Percentiles rank a stretch among this genome's conserved stretches.
These are phyloP conservation scores for Quercus lobata DNA, from an alignment of 331 rosid species.

Conservation along the genomic window DNA sequence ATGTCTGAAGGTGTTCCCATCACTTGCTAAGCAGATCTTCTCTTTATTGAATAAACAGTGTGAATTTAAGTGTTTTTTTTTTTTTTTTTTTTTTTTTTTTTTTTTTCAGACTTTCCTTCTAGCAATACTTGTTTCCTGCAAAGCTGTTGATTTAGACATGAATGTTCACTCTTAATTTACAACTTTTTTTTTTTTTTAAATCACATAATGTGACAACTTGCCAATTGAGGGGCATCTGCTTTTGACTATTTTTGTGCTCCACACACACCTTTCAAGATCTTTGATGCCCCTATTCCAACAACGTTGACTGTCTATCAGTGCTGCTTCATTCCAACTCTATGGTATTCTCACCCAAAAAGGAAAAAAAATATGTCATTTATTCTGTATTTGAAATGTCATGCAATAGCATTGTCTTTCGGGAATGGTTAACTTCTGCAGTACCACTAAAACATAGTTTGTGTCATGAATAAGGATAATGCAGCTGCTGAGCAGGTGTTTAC, in stretches of 20 bases:
- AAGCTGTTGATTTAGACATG: no score
- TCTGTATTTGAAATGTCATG: no score
- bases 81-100: background rate
- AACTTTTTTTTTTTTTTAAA: background rate
- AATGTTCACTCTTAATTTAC: background rate
- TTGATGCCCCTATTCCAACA: background rate
- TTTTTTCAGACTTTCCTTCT: background rate
- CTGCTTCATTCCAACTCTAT: background rate
- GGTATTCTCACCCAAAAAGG: no score
- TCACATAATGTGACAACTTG: background rate
- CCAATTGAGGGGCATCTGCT: background rate
- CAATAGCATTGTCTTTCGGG: no score
- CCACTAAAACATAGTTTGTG: no score
- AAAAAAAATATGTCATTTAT: no score
- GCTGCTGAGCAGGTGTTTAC: no score
- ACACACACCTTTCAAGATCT: background rate
- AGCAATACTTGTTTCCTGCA: no score
- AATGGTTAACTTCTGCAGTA: no score
- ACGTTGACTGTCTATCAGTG: background rate
- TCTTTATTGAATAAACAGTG: conserved; percentile 27
- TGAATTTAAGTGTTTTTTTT: background rate
- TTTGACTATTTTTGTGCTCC: background rate
- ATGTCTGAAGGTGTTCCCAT: conserved; percentile 57
- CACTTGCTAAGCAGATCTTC: conserved; percentile 9
- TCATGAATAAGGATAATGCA: no score